Evolutionary conservation across 352 stramenopile species (phyloP), one percentile per base, ranked within the genome.

Genomic region (Phytophthora melonis): DNA sequence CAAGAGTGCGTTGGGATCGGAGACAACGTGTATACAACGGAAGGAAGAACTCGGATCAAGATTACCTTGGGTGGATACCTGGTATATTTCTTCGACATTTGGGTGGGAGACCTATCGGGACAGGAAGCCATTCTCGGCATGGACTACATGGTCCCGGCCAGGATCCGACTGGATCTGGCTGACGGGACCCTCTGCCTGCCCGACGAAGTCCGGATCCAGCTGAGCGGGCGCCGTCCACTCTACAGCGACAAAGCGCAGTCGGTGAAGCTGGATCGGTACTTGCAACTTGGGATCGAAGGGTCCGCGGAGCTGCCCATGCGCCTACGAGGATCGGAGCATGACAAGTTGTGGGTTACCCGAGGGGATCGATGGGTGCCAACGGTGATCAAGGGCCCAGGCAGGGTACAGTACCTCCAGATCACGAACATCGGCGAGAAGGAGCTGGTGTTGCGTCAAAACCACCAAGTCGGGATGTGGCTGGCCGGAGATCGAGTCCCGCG

Each of bases 111-210:
- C 13, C 36, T 45, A 16, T 45, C 10, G 2, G 13, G 36, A 16
- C 36, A 45, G 10, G 36, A 45, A 13, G 36, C 36, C 13, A 45
- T 45, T 2, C 36, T 11, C 10, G 36, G 36, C 10, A 45, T 45
- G 36, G 36, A 45, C 18, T 72, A 72, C 54, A 72, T 72, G 69
- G 59, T 66, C 1, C 58, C 63, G 2, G 58, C 61, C 0, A 62
- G 68, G 6, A 56, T 75, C 2, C 68, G 62, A 1, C n/a, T 75
- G 5, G 58, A 70, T 49, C 41, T 58, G 21, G 58, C 52, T 0
- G 30, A 54, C 2, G 23, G 23, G 23, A 25, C 23, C 23, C 23
- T 25, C 23, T 25, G 23, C 23, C 23, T 25, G 23, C 49, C 60
- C 14, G 60, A 67, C 16, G 60, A 67, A 34, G 19, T 67, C n/a